Conservation (phyloP, 2,329 filamentous ascomycete species). For the Aureobasidium melanogenum region DNA sequence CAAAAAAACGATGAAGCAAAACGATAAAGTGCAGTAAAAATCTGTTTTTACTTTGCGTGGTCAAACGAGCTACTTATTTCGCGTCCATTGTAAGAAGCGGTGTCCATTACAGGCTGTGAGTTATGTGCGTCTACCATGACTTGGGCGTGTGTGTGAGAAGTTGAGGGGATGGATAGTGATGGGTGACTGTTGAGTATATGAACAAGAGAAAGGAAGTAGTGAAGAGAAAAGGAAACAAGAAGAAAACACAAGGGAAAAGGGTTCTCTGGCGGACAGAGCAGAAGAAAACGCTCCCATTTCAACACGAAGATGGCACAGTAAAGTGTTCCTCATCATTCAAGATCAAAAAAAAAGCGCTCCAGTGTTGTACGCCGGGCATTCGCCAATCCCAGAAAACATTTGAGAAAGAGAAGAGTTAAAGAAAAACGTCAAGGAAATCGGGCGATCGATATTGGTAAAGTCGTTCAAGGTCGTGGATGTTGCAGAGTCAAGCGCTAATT, state of each 20-base stretch:
- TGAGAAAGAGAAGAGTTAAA: not conserved
- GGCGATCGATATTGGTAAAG: constrained; percentile 38
- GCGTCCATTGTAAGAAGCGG: not conserved
- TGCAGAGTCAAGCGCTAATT: constrained; percentile 36
- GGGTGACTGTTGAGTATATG: constrained; percentile 6
- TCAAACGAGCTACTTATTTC: not conserved
- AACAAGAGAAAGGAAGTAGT: not conserved
- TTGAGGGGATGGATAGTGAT: not conserved
- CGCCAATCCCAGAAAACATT: constrained; percentile 16
- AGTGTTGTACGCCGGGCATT: constrained; percentile 1
- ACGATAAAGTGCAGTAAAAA: not conserved
- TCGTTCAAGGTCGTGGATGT: constrained; percentile 44
- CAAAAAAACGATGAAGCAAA: not conserved
- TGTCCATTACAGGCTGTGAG: constrained; percentile 3
- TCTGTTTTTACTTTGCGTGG: not conserved
- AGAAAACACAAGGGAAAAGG: constrained; percentile 28
- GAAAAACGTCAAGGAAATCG: constrained; percentile 20
- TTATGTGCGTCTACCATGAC: constrained; percentile 20
- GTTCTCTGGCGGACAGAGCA: constrained; percentile 25
- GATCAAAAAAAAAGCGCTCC: constrained; percentile 32
- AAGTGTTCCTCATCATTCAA: constrained; percentile 4
- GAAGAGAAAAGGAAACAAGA: constrained; percentile 13
- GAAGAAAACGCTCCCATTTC: constrained; percentile 33
- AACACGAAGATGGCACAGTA: constrained; percentile 1
- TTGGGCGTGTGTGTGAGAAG: constrained; percentile 22